Evolutionary conservation across 495 filamentous ascomycete genomes (phyloP), one percentile per base, ranked within the genome.

Genomic region (Ramalina peruviana): DNA sequence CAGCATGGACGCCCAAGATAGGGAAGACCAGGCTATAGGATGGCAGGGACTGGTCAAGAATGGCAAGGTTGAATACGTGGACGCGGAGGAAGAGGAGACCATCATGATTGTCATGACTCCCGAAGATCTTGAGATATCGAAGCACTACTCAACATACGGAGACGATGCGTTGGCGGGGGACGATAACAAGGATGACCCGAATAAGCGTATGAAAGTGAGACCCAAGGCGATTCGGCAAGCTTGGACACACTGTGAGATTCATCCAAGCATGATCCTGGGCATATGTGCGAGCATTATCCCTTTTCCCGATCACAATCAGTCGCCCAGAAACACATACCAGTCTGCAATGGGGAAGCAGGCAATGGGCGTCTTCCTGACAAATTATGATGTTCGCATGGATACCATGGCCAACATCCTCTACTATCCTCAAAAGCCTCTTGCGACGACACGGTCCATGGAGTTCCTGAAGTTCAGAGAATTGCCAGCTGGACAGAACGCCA

Each of bases 331-430:
- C 62, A 99, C 92, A 4, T 97, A 97, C 68, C 93, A 99, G 62
- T 95, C 92, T 58, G 92, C 92, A 60, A 99, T 99, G 92, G 92
- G 92, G 69, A 99, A 99, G 70, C 92, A 99, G 74, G 92, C 92
- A 43, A 99, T 99, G 93, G 92, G 92, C 59, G 87, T 96, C 50
- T 95, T 94, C 72, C 75, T 97, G 36, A 97, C 93, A 12, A 99
- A 97, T 61, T 97, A 88, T 60, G 76, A 83, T 21, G 81, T 88
- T 51, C 87, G 92, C 48, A 96, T 97, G 92, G 92, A 99, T 58
- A 99, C 92, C 15, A 97, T 99, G 92, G 83, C 87, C 43, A 97
- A 99, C 58, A 93, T 97, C 61, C 81, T 99, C 11, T 97, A 96
- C 64, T 99, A 99, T 60, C 92, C 92, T 0, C 92, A 99, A 68